Percentiles rank a stretch among this genome's conserved stretches.
Conservation (phyloP, 1,284 basidiomycete genomes). For the Ustilago cynodontis region DNA sequence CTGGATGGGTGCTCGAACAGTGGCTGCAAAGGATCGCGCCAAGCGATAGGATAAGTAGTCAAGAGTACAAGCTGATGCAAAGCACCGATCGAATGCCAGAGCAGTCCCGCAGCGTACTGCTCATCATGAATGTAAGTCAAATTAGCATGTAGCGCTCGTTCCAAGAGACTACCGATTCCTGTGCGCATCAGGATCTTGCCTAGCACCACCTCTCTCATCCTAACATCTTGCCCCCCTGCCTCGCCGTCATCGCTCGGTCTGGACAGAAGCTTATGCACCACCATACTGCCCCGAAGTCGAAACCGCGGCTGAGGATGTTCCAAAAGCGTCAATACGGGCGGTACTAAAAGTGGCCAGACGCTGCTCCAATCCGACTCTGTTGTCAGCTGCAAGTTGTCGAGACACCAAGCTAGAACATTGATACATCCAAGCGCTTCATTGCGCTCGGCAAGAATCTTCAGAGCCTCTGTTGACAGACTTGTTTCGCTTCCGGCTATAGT, state of each 20-base stretch:
- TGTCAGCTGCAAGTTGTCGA: constrained; percentile 13
- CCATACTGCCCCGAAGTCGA: constrained; percentile 16
- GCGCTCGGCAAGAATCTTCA: constrained; percentile 1
- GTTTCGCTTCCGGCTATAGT: too few relatives aligned
- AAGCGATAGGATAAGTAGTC: constrained; percentile 29
- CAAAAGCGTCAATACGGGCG: constrained; percentile 40
- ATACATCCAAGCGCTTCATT: constrained; percentile 41
- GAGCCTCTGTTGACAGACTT: background rate
- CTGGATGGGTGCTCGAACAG: background rate
- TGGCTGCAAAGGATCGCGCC: background rate
- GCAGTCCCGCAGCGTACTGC: constrained; percentile 15
- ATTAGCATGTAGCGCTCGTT: constrained; percentile 37
- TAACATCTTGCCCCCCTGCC: background rate
- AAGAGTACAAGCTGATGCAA: constrained; percentile 32
- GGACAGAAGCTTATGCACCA: constrained; percentile 14
- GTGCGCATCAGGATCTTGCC: constrained; percentile 35
- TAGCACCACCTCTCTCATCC: constrained; percentile 1
- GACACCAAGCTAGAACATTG: constrained; percentile 34
- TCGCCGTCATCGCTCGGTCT: constrained; percentile 1
- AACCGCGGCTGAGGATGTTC: constrained; percentile 41
- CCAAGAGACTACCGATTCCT: constrained; percentile 39
- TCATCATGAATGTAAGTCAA: constrained; percentile 44
- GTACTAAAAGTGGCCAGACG: constrained; percentile 38
- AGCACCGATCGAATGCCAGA: constrained; percentile 24
- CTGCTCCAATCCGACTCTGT: constrained; percentile 30